Conservation (phyloP, 495 filamentous ascomycete species). For the Trichocladium antarcticum region DNA sequence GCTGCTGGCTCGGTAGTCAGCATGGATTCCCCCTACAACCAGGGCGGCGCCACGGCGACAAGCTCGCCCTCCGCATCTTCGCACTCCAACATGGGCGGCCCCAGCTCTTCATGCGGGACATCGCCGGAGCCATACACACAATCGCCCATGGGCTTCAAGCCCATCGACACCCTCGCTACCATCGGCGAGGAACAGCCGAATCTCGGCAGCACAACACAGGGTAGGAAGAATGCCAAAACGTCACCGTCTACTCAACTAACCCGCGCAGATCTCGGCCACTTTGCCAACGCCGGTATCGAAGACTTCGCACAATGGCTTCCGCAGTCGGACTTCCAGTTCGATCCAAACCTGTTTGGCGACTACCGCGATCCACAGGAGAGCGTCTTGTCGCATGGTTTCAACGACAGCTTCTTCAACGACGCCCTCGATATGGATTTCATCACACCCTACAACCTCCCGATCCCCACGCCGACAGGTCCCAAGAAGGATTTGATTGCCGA, state of each 20-base stretch:
- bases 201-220: conserved; percentile 19
- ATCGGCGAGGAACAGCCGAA: conserved; percentile 44
- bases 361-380: conserved; percentile 86
- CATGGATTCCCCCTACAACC: conserved; percentile 45
- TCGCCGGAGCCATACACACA: conserved; percentile 46
- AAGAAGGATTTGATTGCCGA: conserved; percentile 65
- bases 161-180: conserved; percentile 46
- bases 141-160: conserved; percentile 47
- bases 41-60: conserved; percentile 28
- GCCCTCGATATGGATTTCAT: conserved; percentile 71
- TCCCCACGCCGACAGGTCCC: conserved; percentile 28
- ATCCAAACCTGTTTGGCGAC: conserved; percentile 83
- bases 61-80: conserved; percentile 57
- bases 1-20: conserved; percentile 44
- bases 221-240: conserved; percentile 9
- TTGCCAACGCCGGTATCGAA: conserved; percentile 18
- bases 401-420: conserved; percentile 44
- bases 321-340: conserved; percentile 80
- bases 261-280: conserved; percentile 25
- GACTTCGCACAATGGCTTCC: conserved; percentile 62
- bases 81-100: conserved; percentile 38
- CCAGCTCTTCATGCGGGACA: conserved; percentile 69
- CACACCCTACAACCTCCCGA: conserved; percentile 60
- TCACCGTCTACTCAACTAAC: background rate
- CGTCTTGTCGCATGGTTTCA: conserved; percentile 32